A percentile compares a stretch with the other conserved stretches of the same genome.
Evolutionary conservation across 139 green algal genomes (phyloP).

Genomic region (Volvox reticuliferus): DNA sequence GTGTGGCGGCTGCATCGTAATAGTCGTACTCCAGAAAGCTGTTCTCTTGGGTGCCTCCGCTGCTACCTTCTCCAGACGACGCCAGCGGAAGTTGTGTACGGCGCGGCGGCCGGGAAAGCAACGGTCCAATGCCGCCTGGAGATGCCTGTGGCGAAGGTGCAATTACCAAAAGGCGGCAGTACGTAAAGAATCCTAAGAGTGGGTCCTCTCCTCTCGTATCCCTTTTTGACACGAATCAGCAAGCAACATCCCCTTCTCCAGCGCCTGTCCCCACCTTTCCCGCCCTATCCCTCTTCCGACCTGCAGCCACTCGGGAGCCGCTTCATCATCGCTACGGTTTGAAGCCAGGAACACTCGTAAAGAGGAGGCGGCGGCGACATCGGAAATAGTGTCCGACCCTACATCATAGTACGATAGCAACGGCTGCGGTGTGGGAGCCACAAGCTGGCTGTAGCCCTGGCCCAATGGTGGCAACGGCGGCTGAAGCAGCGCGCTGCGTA

Average conservation of each 20-base stretch:
- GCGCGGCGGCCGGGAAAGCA: not conserved
- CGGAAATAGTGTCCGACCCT: not conserved
- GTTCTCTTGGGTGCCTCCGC: not conserved
- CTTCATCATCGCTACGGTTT: not conserved
- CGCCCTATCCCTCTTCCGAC: not conserved
- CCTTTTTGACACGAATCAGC: no score
- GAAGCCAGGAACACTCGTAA: not conserved
- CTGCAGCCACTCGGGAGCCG: not conserved
- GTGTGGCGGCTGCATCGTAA: conserved; percentile 8
- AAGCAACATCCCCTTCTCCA: no score
- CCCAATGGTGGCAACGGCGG: not conserved
- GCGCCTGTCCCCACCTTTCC: no score
- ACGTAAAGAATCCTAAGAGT: no score
- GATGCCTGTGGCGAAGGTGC: not conserved
- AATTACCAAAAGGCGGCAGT: no score
- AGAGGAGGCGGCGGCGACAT: not conserved
- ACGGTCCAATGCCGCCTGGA: not conserved
- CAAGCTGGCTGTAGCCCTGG: not conserved
- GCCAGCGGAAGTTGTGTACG: not conserved
- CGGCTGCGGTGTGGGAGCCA: not conserved
- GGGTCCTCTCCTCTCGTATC: no score
- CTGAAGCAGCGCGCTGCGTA: conserved; percentile 1
- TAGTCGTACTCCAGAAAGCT: not conserved
- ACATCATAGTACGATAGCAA: not conserved
- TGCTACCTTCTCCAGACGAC: not conserved